These are phyloP conservation scores for Saccharomycopsis javanensis DNA, from an alignment of 805 yeast genomes.

Conservation along the genomic window DNA sequence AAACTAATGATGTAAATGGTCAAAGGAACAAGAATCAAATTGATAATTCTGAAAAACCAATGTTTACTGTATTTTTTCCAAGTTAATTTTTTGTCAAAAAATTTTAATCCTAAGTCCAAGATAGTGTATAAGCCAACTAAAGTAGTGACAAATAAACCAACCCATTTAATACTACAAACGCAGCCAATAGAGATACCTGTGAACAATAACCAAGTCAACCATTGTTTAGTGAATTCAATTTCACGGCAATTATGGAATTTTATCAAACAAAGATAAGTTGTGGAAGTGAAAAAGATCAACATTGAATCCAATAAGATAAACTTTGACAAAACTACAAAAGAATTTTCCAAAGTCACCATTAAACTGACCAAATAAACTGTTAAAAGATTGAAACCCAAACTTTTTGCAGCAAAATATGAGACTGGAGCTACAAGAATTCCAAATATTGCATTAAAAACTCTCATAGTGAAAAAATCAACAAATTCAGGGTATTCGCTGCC, in stretches of 20 bases:
- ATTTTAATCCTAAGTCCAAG: slow-evolving; percentile 34
- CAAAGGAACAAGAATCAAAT: slow-evolving; percentile 65
- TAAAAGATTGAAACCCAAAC: slow-evolving; percentile 40
- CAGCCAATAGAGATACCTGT: slow-evolving; percentile 70
- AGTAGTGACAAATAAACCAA: slow-evolving; percentile 59
- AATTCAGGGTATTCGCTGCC: slow-evolving; percentile 57
- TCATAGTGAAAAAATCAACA: slow-evolving; percentile 53
- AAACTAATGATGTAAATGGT: slow-evolving; percentile 62
- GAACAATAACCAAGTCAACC: slow-evolving; percentile 46
- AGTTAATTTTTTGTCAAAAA: slow-evolving; percentile 20
- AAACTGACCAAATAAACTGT: slow-evolving; percentile 53
- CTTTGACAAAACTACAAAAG: slow-evolving; percentile 61
- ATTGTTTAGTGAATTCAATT: slow-evolving; percentile 31
- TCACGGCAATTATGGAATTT: slow-evolving; percentile 38
- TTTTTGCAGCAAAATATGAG: slow-evolving; percentile 60
- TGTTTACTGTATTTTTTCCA: slow-evolving; percentile 39
- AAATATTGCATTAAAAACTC: slow-evolving; percentile 61
- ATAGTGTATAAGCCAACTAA: slow-evolving; percentile 51
- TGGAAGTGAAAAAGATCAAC: slow-evolving; percentile 64
- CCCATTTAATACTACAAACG: slow-evolving; percentile 82
- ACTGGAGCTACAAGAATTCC: slow-evolving; percentile 59
- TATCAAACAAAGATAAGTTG: slow-evolving; percentile 53
- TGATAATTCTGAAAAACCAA: slow-evolving; percentile 60
- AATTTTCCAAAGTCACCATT: slow-evolving; percentile 57
- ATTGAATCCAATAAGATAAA: slow-evolving; percentile 71